These are phyloP conservation scores for Pittosporum tobira DNA, from an alignment of 129 eudicot species.

Conservation along the genomic window DNA sequence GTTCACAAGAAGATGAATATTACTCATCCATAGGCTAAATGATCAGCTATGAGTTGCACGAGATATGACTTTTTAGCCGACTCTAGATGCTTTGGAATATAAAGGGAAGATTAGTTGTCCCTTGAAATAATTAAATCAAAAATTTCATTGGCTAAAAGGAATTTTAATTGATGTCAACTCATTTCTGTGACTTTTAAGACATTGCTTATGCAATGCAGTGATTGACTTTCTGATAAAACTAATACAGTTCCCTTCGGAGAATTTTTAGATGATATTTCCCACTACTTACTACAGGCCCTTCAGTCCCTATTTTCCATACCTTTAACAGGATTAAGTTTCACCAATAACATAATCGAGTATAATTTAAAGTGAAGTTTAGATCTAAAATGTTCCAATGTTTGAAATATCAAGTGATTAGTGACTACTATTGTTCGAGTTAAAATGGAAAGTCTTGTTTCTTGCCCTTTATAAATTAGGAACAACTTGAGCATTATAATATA, in stretches of 20 bases:
- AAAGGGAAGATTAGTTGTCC: not conserved
- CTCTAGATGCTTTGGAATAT: constrained; percentile 6
- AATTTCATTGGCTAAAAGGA: not conserved
- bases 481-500: too few relatives aligned
- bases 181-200: not conserved
- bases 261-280: not conserved
- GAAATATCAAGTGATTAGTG: too few relatives aligned
- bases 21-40: not conserved
- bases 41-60: not conserved
- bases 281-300: not conserved
- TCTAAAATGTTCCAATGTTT: too few relatives aligned
- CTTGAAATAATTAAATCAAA: not conserved
- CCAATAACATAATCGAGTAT: too few relatives aligned
- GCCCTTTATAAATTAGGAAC: too few relatives aligned
- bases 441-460: too few relatives aligned
- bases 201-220: not conserved
- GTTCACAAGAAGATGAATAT: not conserved
- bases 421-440: too few relatives aligned
- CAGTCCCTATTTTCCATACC: not conserved
- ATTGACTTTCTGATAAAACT: not conserved
- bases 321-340: not conserved
- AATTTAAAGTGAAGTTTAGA: too few relatives aligned
- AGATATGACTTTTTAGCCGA: constrained; percentile 1
- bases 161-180: not conserved
- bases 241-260: not conserved